phyloP scores from a whole-genome alignment of 305 asterid species.

The Lippia alba region DNA sequence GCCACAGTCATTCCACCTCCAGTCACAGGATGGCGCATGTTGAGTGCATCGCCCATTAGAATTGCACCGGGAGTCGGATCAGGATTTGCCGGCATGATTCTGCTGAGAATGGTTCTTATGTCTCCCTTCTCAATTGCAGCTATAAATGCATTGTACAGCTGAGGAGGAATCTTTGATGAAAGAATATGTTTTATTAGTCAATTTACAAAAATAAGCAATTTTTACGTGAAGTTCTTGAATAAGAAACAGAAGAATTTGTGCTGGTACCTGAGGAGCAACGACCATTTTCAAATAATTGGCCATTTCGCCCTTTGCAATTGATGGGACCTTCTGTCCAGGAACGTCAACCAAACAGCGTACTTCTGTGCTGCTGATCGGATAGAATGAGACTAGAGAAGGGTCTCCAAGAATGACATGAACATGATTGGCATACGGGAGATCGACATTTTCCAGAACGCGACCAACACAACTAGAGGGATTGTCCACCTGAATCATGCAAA shows the following conservation, averaged over 20 bases:
- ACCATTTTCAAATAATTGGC: conserved; percentile 59
- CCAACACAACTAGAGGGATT: conserved; percentile 77
- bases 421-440: conserved; percentile 70
- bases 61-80: conserved; percentile 83
- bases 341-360: conserved; percentile 76
- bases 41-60: conserved; percentile 78
- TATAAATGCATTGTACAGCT: conserved; percentile 57
- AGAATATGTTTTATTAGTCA: conserved; percentile 9
- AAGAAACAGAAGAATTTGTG: neutral
- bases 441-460: conserved; percentile 65
- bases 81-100: conserved; percentile 88
- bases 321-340: conserved; percentile 79
- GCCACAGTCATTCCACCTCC: conserved; percentile 98
- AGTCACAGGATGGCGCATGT: conserved; percentile 86
- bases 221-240: no score
- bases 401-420: conserved; percentile 73
- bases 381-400: conserved; percentile 72
- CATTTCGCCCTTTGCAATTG: conserved; percentile 78
- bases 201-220: conserved; percentile 2
- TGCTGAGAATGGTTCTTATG: conserved; percentile 76
- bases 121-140: conserved; percentile 69
- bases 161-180: conserved; percentile 59
- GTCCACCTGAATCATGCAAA: conserved; percentile 58
- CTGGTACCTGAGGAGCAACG: conserved; percentile 75
- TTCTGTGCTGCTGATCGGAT: conserved; percentile 78